Base-by-base conservation (phyloP, 495 filamentous ascomycete genomes). In the Astrothelium subdiscretum region DNA sequence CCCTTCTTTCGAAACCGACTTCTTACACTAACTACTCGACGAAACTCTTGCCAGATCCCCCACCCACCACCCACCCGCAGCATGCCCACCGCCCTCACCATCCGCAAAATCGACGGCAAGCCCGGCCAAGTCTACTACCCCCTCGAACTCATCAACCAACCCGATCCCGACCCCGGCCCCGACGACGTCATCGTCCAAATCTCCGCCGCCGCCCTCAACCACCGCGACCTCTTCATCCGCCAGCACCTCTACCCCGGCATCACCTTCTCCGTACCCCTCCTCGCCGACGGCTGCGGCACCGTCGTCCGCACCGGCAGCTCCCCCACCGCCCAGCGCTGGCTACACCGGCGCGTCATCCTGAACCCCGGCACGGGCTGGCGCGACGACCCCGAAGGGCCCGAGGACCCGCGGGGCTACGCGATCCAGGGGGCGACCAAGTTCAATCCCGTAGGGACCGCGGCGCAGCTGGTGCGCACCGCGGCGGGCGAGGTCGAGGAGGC, bases 221-320 rank as follows among this genome's bases (percentile, higher is more conserved):
- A 96, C 77, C 87, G 90, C 60, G 91, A 96, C 73, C 81, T 92
- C 68, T 95, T 95, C 79, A 86, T 94, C 73, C 89, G 91, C 61
- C 90, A 92, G 70, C 86, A 91, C 68, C 83, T 95, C 43, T 97
- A 97, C 78, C 92, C 92, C 0, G 85, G 81, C 58, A 83, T 87
- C 62, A 84, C 88, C 18, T 95, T 95, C 72, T 76, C 81, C 58
- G 73, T 82, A 31, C 90, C 92, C 0, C 75, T 96, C 29, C 79
- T 92, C 31, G 82, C 90, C 42, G 92, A 97, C 70, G 92, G 89
- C 31, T 82, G 78, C 63, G 92, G 90, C 31, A 71, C 78, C 35
- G 88, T 96, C n/a, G 77, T 83, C 38, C 73, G 77, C 6, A 76
- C 83, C 29, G 87, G 88, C 26, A 76, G 82, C 5, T 67, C 70